Conservation (phyloP, 176 grass and related monocot genomes). For the Paspalum notatum region DNA sequence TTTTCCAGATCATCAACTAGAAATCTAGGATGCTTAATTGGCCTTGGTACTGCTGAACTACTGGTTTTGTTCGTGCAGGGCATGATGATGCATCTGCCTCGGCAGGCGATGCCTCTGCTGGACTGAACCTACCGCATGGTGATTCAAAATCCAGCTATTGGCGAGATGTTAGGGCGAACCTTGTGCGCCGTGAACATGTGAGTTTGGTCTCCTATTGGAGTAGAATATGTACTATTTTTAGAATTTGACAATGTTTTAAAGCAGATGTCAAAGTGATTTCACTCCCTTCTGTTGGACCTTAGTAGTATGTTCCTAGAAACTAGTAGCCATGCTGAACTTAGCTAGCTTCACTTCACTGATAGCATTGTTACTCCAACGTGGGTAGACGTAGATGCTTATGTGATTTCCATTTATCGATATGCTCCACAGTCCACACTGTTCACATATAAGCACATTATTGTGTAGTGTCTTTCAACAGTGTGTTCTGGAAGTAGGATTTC, state of each 20-base stretch:
- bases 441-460: too few species aligned
- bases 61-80: constrained; percentile 48
- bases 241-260: neutral
- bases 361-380: neutral
- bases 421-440: too few species aligned
- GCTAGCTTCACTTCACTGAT: neutral
- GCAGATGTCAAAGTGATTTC: neutral
- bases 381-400: neutral
- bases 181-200: constrained; percentile 72
- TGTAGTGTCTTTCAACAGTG: neutral
- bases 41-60: neutral
- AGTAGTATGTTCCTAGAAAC: constrained; percentile 4
- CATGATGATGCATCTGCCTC: constrained; percentile 66
- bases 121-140: constrained; percentile 15
- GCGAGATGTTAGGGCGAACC: constrained; percentile 92
- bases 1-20: neutral
- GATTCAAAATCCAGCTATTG: constrained; percentile 64
- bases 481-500: neutral
- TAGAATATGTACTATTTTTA: neutral
- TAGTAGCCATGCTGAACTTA: neutral
- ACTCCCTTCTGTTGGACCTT: neutral
- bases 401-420: too few species aligned
- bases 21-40: neutral
- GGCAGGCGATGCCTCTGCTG: constrained; percentile 53
- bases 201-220: neutral